These are phyloP conservation scores for Helichrysum umbraculigerum DNA, from an alignment of 129 eudicot species.

Conservation along the genomic window DNA sequence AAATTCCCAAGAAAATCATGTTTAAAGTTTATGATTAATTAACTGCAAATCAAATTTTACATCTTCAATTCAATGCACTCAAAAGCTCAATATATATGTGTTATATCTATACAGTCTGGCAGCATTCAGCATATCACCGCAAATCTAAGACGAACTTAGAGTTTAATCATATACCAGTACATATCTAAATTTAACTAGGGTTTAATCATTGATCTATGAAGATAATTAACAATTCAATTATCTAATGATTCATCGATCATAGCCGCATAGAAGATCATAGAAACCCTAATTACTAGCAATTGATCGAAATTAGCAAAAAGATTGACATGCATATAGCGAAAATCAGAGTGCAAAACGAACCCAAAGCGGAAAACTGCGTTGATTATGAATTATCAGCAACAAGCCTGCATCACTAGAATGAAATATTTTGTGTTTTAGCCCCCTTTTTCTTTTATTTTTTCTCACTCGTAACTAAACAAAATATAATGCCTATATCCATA, in stretches of 20 bases:
- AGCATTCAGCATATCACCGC: not conserved
- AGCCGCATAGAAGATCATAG: constrained; percentile 13
- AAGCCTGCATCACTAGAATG: constrained; percentile 20
- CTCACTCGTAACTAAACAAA: constrained; percentile 10
- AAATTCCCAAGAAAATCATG: not conserved
- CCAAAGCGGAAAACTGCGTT: constrained; percentile 17
- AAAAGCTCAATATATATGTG: not conserved
- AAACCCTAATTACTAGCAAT: constrained; percentile 30
- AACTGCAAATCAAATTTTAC: not conserved
- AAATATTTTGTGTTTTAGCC: constrained; percentile 32
- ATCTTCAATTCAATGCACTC: constrained; percentile 10
- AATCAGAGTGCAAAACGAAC: constrained; percentile 27
- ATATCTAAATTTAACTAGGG: constrained; percentile 22
- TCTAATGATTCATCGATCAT: constrained; percentile 17
- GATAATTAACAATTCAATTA: not conserved
- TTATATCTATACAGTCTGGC: not conserved
- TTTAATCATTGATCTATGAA: constrained; percentile 19
- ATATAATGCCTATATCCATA: not conserved
- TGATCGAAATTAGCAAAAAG: not conserved
- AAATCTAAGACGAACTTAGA: not conserved
- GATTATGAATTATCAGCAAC: constrained; percentile 18
- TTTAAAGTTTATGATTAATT: too few relatives aligned
- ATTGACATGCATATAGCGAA: constrained; percentile 10
- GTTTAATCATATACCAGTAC: not conserved
- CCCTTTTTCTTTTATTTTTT: not conserved